Evolutionary conservation across 305 asterid genomes (phyloP), one percentile per base, ranked within the genome.

Genomic region (Ruellia speciosa): DNA sequence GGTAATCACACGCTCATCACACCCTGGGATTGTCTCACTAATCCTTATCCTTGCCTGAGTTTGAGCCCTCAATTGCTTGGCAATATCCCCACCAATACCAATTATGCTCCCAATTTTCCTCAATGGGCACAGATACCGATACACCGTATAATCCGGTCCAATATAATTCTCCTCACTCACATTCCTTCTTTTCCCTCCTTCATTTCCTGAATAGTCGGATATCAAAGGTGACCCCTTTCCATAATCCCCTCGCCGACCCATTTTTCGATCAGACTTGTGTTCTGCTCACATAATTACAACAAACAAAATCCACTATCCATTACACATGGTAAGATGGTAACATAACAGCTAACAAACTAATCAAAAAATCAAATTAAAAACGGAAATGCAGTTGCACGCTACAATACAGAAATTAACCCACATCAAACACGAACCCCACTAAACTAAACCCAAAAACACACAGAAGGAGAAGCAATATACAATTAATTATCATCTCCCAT

Each of bases 1-100:
- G 15, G 93, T 89, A 57, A 89, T 79, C 4, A 86, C 86, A 3
- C 97, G 95, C 60, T 86, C 97, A 12, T 89, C 97, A 45, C 97
- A 86, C 10, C 97, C 93, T 2, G 93, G 95, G 33, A 89, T 79
- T 15, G 84, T 77, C 70, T 89, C 95, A 35, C 90, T 79, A 43
- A 89, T 89, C 74, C 89, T 73, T 66, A 89, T 89, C 74, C 75
- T 77, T 10, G 97, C 88, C 57, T 69, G 74, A 67, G 97, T 89
- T 62, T 86, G 79, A 7, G 97, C 77, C 68, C 95, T 76, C 75
- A 89, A 56, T 52, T 89, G 93, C 75, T 82, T 86, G 2, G 89
- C 97, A 50, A 79, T 79, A 46, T 86, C 93, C 35, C 97, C 97
- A 49, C 95, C 94, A 45, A 81, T 73, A 24, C 97, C 97, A 60